phyloP scores from a whole-genome alignment of 768 basidiomycete genomes.

The Pulveroboletus sp. region DNA sequence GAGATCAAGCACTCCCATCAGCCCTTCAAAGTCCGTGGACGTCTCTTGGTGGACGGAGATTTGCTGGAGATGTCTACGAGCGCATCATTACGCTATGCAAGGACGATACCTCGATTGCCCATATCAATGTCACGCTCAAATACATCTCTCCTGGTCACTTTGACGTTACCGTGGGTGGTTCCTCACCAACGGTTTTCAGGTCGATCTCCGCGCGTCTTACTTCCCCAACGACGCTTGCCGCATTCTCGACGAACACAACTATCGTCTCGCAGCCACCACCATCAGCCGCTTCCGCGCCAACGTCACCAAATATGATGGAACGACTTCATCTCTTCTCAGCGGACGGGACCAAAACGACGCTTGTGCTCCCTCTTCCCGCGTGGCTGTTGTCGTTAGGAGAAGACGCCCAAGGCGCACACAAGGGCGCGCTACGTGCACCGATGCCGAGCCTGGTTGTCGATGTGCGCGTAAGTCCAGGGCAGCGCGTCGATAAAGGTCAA shows the following conservation, averaged over 20 bases:
- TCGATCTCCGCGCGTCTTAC: constrained; percentile 55
- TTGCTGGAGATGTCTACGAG: constrained; percentile 68
- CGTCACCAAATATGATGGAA: constrained; percentile 56
- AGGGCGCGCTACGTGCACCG: constrained; percentile 71
- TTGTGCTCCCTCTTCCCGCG: constrained; percentile 62
- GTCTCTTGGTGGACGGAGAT: constrained; percentile 66
- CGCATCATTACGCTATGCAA: constrained; percentile 58
- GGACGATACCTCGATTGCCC: constrained; percentile 41
- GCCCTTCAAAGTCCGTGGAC: constrained; percentile 56
- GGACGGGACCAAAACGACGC: constrained; percentile 54
- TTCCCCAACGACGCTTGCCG: constrained; percentile 49
- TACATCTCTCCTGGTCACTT: constrained; percentile 43
- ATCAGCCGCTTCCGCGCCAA: constrained; percentile 48
- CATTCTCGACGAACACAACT: constrained; percentile 51
- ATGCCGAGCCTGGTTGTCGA: constrained; percentile 96
- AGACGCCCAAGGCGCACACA: constrained; percentile 48
- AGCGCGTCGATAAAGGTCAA: constrained; percentile 76
- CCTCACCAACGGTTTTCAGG: constrained; percentile 34
- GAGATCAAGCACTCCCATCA: constrained; percentile 44
- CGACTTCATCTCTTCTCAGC: constrained; percentile 70
- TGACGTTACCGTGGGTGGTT: constrained; percentile 45
- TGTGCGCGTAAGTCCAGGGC: constrained; percentile 72
- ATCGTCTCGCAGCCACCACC: constrained; percentile 68
- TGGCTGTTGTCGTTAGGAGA: constrained; percentile 69
- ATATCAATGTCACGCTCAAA: constrained; percentile 37